phyloP scores from a whole-genome alignment of 2,329 filamentous ascomycete genomes.

The Huntiella decipiens region DNA sequence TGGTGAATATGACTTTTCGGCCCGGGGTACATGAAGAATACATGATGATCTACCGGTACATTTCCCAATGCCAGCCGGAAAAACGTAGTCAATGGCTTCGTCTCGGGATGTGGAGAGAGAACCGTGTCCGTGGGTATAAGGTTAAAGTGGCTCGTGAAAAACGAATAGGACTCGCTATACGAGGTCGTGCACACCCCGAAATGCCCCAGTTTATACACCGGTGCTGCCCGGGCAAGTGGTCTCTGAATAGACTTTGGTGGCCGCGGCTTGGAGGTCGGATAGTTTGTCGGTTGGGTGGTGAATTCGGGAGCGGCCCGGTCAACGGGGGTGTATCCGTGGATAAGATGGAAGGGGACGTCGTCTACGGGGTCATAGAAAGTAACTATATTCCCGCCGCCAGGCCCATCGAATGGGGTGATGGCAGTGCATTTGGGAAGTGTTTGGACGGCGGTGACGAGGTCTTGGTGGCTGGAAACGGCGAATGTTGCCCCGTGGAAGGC shows the following conservation, averaged over 20 bases:
- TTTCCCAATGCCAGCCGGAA: constrained; percentile 25
- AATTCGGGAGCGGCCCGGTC: constrained; percentile 20
- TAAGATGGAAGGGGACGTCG: constrained; percentile 36
- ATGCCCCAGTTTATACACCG: constrained; percentile 34
- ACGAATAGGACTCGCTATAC: constrained; percentile 29
- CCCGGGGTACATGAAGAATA: constrained; percentile 31
- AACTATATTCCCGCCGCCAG: constrained; percentile 33
- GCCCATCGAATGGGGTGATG: constrained; percentile 31
- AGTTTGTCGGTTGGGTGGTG: constrained; percentile 27
- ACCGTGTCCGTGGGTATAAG: constrained; percentile 27
- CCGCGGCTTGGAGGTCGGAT: constrained; percentile 24
- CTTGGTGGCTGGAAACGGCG: constrained; percentile 34
- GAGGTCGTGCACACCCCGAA: constrained; percentile 34
- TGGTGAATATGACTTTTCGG: constrained; percentile 41
- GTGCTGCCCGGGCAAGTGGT: constrained; percentile 27
- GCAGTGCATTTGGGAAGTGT: constrained; percentile 27
- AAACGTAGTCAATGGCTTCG: constrained; percentile 23
- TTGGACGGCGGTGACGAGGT: constrained; percentile 31
- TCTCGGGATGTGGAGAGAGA: constrained; percentile 15
- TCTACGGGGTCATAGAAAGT: constrained; percentile 34
- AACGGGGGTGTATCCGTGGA: constrained; percentile 30
- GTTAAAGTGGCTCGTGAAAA: constrained; percentile 32
- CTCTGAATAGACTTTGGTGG: constrained; percentile 28
- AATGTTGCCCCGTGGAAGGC: constrained; percentile 39
- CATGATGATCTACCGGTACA: constrained; percentile 30